Percentiles rank a stretch among this genome's conserved stretches.
These are phyloP conservation scores for Stylosanthes scabra DNA, from an alignment of 331 rosid species.

Conservation along the genomic window DNA sequence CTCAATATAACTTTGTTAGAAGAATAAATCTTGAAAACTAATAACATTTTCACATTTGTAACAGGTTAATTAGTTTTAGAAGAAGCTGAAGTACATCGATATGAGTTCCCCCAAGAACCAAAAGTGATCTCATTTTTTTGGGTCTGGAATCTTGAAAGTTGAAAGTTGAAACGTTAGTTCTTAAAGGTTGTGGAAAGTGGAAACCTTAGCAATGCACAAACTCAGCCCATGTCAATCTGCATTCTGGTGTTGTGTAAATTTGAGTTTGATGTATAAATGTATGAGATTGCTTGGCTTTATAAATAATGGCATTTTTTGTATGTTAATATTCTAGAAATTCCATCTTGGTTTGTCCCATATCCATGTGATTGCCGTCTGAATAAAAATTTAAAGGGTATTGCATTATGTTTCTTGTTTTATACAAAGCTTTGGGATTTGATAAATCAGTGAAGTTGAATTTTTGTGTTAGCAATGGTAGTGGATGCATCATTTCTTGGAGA, in stretches of 20 bases:
- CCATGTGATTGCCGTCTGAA: no score
- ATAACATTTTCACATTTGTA: background rate
- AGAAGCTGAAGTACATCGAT: constrained; percentile 11
- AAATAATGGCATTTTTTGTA: background rate
- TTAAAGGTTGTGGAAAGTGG: constrained; percentile 18
- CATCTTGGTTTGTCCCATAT: no score
- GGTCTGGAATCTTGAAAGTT: background rate
- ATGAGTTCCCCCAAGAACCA: background rate
- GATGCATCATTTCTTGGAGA: no score
- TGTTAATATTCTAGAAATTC: background rate
- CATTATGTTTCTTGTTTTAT: no score
- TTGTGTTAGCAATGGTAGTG: no score
- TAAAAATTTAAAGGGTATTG: no score
- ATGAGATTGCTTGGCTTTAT: background rate
- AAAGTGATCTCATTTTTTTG: constrained; percentile 21
- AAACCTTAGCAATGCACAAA: background rate
- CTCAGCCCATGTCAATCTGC: background rate
- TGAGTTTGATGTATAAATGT: background rate
- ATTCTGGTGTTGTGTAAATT: background rate
- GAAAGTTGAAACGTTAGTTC: background rate
- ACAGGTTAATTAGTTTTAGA: background rate
- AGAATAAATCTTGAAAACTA: background rate
- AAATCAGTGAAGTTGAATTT: no score
- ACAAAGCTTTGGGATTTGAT: no score
- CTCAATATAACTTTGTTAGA: background rate